phyloP scores from a whole-genome alignment of 192 early-diverging fungal genomes.

The Backusella tarrabulga region DNA sequence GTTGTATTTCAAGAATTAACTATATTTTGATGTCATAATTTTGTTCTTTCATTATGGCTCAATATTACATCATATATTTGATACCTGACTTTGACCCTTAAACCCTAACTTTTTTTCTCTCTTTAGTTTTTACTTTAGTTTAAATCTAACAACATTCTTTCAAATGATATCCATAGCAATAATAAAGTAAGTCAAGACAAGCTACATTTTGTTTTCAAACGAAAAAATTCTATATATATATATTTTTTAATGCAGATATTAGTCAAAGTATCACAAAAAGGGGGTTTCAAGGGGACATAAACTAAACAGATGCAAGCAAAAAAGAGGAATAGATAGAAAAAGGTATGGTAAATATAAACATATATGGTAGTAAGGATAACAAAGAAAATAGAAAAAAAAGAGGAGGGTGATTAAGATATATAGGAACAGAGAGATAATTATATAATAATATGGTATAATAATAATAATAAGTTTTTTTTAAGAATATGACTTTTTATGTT shows the following conservation, averaged over 20 bases:
- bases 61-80: background rate
- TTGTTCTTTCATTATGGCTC: background rate
- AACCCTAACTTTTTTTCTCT: background rate
- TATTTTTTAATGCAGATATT: background rate
- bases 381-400: background rate
- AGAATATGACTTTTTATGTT: conserved; percentile 7
- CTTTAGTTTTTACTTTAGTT: background rate
- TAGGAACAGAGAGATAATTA: background rate
- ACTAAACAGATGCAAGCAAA: background rate
- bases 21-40: background rate
- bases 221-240: background rate
- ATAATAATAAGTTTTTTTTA: conserved; percentile 1
- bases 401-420: background rate
- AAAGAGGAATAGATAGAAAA: background rate
- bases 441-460: conserved; percentile 14
- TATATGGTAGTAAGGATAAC: conserved; percentile 4
- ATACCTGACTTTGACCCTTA: background rate
- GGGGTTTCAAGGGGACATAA: background rate
- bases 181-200: no score
- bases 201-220: background rate
- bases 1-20: background rate
- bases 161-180: no score
- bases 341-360: background rate
- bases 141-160: background rate
- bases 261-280: background rate